Percentiles rank a stretch among this genome's conserved stretches.
Evolutionary conservation across 371 early-diverging fungal genomes (phyloP).

Genomic region (Mucor sp.): DNA sequence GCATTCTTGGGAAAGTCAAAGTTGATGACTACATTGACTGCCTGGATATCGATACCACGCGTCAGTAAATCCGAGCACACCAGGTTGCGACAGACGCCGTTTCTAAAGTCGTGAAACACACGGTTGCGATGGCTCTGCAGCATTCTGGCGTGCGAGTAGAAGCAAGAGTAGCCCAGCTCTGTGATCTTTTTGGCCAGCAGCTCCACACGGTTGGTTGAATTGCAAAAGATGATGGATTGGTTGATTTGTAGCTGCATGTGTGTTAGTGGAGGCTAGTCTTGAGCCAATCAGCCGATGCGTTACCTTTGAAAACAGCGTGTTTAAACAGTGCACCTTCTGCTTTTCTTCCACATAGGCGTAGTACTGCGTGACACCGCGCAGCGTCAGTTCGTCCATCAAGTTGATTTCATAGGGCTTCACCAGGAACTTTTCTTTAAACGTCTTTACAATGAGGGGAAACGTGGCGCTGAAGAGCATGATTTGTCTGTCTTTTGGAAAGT

Average conservation of each 20-base stretch:
- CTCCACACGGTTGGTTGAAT: constrained; percentile 96
- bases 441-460: constrained; percentile 96
- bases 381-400: constrained; percentile 97
- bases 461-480: constrained; percentile 98
- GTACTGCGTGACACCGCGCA: constrained; percentile 97
- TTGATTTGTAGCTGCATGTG: constrained; percentile 84
- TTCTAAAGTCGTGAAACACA: constrained; percentile 98
- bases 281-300: background rate
- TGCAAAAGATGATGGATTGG: constrained; percentile 99
- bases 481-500: constrained; percentile 85
- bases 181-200: constrained; percentile 97
- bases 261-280: background rate
- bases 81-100: constrained; percentile 92
- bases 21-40: constrained; percentile 99
- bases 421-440: constrained; percentile 93
- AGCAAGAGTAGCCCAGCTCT: constrained; percentile 97
- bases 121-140: constrained; percentile 95
- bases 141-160: constrained; percentile 98
- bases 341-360: constrained; percentile 98
- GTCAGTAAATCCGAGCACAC: constrained; percentile 98
- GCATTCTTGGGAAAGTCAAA: constrained; percentile 99
- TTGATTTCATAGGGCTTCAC: constrained; percentile 96
- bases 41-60: constrained; percentile 99
- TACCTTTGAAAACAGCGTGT: constrained; percentile 93
- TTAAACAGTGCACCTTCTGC: constrained; percentile 97